Evolutionary conservation across 2,329 filamentous ascomycete genomes (phyloP), one percentile per base, ranked within the genome.

Genomic region (Westerdykella aurantiaca): DNA sequence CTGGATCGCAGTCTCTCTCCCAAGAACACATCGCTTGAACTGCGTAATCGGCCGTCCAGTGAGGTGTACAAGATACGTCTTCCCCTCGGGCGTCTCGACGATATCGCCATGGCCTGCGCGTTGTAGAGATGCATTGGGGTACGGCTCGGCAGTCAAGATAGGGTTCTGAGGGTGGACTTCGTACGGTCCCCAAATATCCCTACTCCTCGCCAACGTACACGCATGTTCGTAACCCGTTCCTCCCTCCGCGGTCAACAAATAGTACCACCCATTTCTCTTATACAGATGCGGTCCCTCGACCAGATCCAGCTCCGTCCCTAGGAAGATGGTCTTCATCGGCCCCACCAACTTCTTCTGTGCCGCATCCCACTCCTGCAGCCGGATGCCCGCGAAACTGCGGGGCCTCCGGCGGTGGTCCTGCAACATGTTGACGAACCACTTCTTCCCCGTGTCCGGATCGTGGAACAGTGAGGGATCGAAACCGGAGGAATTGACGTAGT

Each of bases 401-500:
- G 62, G 62, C 2, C 61, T 53, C 29, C 59, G 46, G 12, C 62
- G 61, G 23, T 67, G 63, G 22, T 66, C 62, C 44, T 63, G 60
- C 7, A 66, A 39, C 62, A 67, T 66, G 25, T 67, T 67, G n/a
- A 64, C 44, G 35, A 67, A 64, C 60, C 61, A 66, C 38, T 66
- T 67, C 46, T 52, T 63, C 9, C 63, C 63, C 45, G 64, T 57
- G 3, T 65, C 61, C 37, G 17, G 17, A 25, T 67, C 61, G 35
- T 66, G 62, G 41, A 66, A 67, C 5, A 67, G 42, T 1, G 56
- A 60, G 3, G 80, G 80, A 52, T 84, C 80, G 52, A 83, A 83
- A 1, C 79, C 80, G 0, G 77, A 81, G 0, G 76, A 78, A 56
- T 82, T 82, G 56, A 72, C 69, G 52, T 78, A 79, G 6, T 78